Percentiles rank a stretch among this genome's conserved stretches.
phyloP scores from a whole-genome alignment of 176 grass and related monocot species.

The Pontederia paniculata region DNA sequence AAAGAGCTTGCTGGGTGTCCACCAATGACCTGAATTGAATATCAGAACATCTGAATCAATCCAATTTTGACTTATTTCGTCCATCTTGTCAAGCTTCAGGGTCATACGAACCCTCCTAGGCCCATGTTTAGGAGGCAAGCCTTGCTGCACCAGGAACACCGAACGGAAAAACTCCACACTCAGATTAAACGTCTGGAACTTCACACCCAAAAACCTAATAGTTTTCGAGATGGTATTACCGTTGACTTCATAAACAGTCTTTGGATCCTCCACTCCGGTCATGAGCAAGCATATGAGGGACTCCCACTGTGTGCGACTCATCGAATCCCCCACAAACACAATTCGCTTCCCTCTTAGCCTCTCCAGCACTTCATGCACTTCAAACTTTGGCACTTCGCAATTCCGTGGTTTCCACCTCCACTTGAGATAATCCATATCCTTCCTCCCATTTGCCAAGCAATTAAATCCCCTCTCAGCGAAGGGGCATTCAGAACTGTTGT shows the following conservation, averaged over 20 bases:
- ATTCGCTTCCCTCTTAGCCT: constrained; percentile 74
- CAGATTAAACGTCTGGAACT: constrained; percentile 62
- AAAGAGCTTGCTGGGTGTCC: constrained; percentile 94
- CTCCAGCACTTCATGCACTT: constrained; percentile 33
- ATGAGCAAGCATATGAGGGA: constrained; percentile 98
- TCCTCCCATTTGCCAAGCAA: constrained; percentile 82
- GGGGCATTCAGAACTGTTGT: constrained; percentile 80
- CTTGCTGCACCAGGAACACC: constrained; percentile 75
- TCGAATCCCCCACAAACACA: constrained; percentile 84
- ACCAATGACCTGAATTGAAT: constrained; percentile 99
- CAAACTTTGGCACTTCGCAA: constrained; percentile 55
- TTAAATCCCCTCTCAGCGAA: constrained; percentile 87
- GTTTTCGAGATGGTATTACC: constrained; percentile 84
- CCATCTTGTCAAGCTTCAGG: constrained; percentile 80
- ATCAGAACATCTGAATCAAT: constrained; percentile 59
- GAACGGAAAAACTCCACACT: constrained; percentile 84
- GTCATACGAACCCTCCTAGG: constrained; percentile 38
- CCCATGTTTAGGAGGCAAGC: constrained; percentile 28
- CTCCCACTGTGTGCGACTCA: constrained; percentile 96
- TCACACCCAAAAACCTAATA: constrained; percentile 71
- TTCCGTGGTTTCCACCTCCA: constrained; percentile 86
- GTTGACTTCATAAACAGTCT: constrained; percentile 80
- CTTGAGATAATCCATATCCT: constrained; percentile 67
- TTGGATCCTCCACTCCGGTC: constrained; percentile 59
- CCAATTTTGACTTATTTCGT: constrained; percentile 62